Percentiles rank a stretch among this genome's conserved stretches.
Conservation (phyloP, 2,329 filamentous ascomycete genomes). For the Sporothrix dimorphospora region DNA sequence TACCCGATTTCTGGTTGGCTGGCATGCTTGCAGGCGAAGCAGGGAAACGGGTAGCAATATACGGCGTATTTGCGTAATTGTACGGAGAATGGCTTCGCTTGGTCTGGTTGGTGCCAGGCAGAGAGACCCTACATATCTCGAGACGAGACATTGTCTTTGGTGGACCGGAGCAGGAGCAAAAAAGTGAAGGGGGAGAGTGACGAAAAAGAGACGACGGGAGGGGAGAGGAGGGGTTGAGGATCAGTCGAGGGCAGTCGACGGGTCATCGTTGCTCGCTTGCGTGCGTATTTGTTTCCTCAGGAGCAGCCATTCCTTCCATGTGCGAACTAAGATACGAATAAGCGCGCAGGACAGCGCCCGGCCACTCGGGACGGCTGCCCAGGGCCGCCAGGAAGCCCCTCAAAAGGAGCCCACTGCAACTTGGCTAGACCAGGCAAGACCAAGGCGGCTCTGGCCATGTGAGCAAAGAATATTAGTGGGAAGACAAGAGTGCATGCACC, state of each 20-base stretch:
- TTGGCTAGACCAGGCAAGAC: background rate
- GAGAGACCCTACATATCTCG: background rate
- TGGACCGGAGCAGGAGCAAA: background rate
- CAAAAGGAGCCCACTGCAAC: background rate
- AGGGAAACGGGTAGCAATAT: background rate
- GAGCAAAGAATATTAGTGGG: background rate
- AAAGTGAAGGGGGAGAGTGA: background rate
- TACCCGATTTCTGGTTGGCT: background rate
- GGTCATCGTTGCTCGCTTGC: constrained; percentile 1
- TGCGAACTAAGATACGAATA: background rate
- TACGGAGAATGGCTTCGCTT: background rate
- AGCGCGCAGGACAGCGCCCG: background rate
- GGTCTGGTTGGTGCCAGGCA: background rate
- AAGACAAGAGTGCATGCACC: background rate
- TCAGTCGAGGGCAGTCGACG: background rate
- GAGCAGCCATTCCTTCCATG: background rate
- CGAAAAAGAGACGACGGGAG: background rate
- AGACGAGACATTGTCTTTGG: constrained; percentile 3
- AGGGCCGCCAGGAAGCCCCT: background rate
- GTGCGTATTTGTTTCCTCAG: background rate
- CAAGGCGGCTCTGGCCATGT: background rate
- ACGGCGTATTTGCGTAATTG: constrained; percentile 3
- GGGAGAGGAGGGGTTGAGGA: background rate
- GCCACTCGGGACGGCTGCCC: background rate
- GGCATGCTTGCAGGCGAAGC: background rate